Evolutionary conservation across 331 rosid species (phyloP).

Genomic region (Malus hybrid): DNA sequence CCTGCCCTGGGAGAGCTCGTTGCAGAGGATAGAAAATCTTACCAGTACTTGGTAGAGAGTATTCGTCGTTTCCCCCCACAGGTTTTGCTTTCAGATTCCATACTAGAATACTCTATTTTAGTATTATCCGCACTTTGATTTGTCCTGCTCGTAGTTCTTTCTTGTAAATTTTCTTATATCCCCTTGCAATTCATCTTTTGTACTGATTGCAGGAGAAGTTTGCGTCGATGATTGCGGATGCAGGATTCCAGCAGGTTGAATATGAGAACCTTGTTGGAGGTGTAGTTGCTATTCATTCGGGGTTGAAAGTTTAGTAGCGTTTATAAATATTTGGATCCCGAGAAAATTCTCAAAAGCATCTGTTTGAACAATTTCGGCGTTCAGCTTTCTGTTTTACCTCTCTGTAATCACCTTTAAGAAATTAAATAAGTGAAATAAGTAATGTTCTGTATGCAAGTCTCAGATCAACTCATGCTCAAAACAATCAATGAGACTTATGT

Average conservation of each 20-base stretch:
- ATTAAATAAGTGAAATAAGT: not conserved
- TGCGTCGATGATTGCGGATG: conserved; percentile 76
- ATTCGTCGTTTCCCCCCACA: conserved; percentile 82
- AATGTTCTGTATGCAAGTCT: too few relatives aligned
- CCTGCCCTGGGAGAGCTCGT: conserved; percentile 80
- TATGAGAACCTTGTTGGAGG: conserved; percentile 91
- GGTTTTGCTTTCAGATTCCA: conserved; percentile 30
- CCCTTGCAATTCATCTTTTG: not conserved
- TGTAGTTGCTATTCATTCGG: conserved; percentile 88
- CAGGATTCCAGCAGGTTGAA: conserved; percentile 86
- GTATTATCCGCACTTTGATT: not conserved
- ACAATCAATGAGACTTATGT: too few relatives aligned
- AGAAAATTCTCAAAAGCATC: not conserved
- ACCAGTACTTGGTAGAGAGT: conserved; percentile 95
- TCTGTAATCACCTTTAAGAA: not conserved
- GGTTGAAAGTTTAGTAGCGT: conserved; percentile 48
- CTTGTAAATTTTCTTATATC: not conserved
- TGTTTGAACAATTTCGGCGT: not conserved
- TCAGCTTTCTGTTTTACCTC: not conserved
- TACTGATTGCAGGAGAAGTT: conserved; percentile 54
- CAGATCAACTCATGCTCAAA: too few relatives aligned
- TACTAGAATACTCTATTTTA: not conserved
- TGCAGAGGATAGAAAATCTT: conserved; percentile 80
- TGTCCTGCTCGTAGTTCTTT: not conserved
- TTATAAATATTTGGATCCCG: too few relatives aligned